These are phyloP conservation scores for Aquilaria agallochum DNA, from an alignment of 441 rosid genomes.

Conservation along the genomic window DNA sequence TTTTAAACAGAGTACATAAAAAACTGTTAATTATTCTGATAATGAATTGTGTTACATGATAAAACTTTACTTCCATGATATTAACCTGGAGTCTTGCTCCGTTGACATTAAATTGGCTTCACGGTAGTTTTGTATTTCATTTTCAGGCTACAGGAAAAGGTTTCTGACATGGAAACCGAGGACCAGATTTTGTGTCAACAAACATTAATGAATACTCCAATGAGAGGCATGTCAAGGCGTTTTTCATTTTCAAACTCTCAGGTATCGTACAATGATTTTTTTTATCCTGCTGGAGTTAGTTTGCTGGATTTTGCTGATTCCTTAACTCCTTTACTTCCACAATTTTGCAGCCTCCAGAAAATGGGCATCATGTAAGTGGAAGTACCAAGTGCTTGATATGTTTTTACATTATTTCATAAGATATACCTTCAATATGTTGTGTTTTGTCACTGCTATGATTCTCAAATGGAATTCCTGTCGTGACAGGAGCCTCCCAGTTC, in stretches of 20 bases:
- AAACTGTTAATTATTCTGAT: not conserved
- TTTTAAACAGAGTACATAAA: not conserved
- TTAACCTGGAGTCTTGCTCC: conserved; percentile 10
- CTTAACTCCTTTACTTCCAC: conserved; percentile 19
- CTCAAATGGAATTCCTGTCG: conserved; percentile 20
- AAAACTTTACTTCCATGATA: not conserved
- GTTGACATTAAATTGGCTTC: conserved; percentile 14
- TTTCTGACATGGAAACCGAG: conserved; percentile 76
- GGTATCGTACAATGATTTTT: conserved; percentile 33
- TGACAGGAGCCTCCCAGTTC: conserved; percentile 45
- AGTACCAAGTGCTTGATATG: conserved; percentile 7
- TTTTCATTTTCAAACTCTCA: conserved; percentile 33
- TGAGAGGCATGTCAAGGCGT: conserved; percentile 43
- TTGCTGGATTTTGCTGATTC: conserved; percentile 11
- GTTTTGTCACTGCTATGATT: conserved; percentile 17
- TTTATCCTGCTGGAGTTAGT: conserved; percentile 1
- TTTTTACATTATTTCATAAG: conserved; percentile 11
- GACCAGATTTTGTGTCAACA: conserved; percentile 63
- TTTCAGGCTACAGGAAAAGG: conserved; percentile 78
- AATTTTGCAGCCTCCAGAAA: conserved; percentile 63
- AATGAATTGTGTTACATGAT: conserved; percentile 1
- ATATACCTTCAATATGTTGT: conserved; percentile 15
- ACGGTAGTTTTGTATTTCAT: conserved; percentile 16
- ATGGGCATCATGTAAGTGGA: conserved; percentile 69
- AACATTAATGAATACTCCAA: conserved; percentile 42